A percentile compares a stretch with the other conserved stretches of the same genome.
Conservation (phyloP, 2,329 filamentous ascomycete genomes). For the Amesomyces nigricolor region DNA sequence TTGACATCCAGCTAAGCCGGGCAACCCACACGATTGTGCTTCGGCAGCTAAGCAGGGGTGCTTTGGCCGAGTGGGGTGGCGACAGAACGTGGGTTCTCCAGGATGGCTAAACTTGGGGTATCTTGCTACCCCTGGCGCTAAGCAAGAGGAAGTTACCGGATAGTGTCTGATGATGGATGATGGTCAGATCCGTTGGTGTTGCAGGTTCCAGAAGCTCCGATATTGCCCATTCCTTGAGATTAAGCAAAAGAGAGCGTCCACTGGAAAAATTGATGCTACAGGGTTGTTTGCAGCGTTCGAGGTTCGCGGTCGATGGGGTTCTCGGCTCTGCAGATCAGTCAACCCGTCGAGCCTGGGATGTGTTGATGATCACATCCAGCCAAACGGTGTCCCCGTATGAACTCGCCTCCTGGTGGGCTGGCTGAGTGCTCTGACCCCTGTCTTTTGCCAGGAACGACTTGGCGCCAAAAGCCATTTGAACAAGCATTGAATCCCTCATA, state of each 20-base stretch:
- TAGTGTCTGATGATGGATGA: background rate
- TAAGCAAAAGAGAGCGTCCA: background rate
- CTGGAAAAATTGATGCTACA: too few species aligned
- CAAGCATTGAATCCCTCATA: constrained; percentile 9
- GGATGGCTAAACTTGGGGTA: constrained; percentile 12
- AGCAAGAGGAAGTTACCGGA: constrained; percentile 4
- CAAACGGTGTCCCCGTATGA: constrained; percentile 13
- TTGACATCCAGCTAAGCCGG: constrained; percentile 16
- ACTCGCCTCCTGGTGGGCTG: background rate
- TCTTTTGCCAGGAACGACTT: constrained; percentile 14
- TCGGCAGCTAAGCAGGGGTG: constrained; percentile 11
- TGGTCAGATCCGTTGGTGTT: too few species aligned
- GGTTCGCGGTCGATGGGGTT: constrained; percentile 14
- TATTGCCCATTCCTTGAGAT: background rate
- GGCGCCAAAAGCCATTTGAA: constrained; percentile 2
- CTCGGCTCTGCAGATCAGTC: constrained; percentile 21
- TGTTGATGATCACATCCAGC: constrained; percentile 13
- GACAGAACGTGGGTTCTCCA: constrained; percentile 8
- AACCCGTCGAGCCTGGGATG: background rate
- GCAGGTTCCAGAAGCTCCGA: too few species aligned
- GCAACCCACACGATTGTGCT: constrained; percentile 17
- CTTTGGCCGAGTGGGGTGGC: constrained; percentile 23
- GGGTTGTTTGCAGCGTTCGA: background rate
- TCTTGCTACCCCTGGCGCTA: constrained; percentile 12
- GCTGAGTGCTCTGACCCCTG: constrained; percentile 15